Percentiles rank a stretch among this genome's conserved stretches.
phyloP scores from a whole-genome alignment of 352 stramenopile genomes.

The Phytophthora colocasiae region DNA sequence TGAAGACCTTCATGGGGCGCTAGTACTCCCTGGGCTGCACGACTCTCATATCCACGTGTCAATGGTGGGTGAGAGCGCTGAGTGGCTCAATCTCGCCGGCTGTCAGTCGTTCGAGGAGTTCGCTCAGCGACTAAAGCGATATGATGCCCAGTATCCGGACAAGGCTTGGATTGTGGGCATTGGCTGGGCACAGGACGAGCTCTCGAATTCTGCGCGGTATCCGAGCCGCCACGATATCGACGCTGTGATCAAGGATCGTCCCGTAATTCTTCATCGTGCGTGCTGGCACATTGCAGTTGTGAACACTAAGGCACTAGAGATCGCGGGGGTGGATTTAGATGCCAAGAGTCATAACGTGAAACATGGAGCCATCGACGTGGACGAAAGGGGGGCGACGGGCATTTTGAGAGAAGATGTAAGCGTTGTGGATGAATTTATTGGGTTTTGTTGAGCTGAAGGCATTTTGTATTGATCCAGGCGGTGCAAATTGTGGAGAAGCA shows the following conservation, averaged over 20 bases:
- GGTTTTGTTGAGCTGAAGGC: no score
- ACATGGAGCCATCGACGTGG: conserved; percentile 70
- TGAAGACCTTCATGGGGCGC: conserved; percentile 56
- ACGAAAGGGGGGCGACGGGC: conserved; percentile 66
- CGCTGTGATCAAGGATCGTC: conserved; percentile 64
- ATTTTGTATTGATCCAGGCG: conserved; percentile 36
- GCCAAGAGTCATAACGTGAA: conserved; percentile 38
- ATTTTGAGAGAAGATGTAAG: conserved; percentile 74
- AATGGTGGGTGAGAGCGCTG: conserved; percentile 80
- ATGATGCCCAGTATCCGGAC: conserved; percentile 68
- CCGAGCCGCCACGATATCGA: conserved; percentile 85
- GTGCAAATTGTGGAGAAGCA: conserved; percentile 78
- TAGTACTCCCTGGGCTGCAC: conserved; percentile 88
- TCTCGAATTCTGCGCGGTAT: conserved; percentile 65
- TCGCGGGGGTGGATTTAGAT: conserved; percentile 58
- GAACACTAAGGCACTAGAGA: conserved; percentile 87
- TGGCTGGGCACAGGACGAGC: conserved; percentile 88
- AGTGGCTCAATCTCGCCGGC: conserved; percentile 84
- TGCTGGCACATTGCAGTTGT: conserved; percentile 91
- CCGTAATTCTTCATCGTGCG: conserved; percentile 85
- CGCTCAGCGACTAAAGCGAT: conserved; percentile 48
- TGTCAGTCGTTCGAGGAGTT: conserved; percentile 84
- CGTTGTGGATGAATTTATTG: background rate
- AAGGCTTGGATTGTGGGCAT: conserved; percentile 85
- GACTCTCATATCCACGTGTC: conserved; percentile 92